These are phyloP conservation scores for Rosa rugosa DNA, from an alignment of 306 rosid genomes.

Conservation along the genomic window DNA sequence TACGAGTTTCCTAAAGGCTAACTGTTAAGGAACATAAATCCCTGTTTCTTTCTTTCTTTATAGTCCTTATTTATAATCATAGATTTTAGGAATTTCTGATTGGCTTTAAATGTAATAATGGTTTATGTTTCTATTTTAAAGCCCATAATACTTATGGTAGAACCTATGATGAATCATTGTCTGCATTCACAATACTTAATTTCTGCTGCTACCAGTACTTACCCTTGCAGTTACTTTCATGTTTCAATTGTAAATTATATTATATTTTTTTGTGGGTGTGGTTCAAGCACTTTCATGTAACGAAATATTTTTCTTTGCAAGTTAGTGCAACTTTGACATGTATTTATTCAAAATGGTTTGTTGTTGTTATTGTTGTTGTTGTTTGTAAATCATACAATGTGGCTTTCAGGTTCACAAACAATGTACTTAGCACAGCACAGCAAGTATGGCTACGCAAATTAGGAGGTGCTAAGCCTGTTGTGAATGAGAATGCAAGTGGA, in stretches of 20 bases:
- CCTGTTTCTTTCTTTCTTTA: not conserved
- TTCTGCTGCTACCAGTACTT: not conserved
- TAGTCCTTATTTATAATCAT: not conserved
- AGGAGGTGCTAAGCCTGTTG: slow-evolving; percentile 93
- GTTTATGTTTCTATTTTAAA: not conserved
- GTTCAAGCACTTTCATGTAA: not conserved
- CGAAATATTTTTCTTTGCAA: not conserved
- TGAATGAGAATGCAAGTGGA: slow-evolving; percentile 73
- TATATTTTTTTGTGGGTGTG: not conserved
- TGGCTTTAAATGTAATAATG: not conserved
- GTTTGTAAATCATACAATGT: slow-evolving; percentile 10
- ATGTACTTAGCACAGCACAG: slow-evolving; percentile 95
- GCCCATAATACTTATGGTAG: not conserved
- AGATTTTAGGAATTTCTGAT: not conserved
- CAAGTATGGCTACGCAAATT: slow-evolving; percentile 95
- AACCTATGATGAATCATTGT: not conserved
- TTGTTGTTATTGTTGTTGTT: not conserved
- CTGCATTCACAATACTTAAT: not conserved
- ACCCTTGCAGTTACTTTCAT: not conserved
- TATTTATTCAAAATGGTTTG: not conserved
- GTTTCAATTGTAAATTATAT: not conserved
- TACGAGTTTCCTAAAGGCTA: not conserved
- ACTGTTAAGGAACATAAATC: not conserved
- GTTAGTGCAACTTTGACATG: not conserved
- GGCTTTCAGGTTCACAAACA: slow-evolving; percentile 75